These are phyloP conservation scores for Rachicladosporium sp. DNA, from an alignment of 2,329 filamentous ascomycete species.

Conservation along the genomic window DNA sequence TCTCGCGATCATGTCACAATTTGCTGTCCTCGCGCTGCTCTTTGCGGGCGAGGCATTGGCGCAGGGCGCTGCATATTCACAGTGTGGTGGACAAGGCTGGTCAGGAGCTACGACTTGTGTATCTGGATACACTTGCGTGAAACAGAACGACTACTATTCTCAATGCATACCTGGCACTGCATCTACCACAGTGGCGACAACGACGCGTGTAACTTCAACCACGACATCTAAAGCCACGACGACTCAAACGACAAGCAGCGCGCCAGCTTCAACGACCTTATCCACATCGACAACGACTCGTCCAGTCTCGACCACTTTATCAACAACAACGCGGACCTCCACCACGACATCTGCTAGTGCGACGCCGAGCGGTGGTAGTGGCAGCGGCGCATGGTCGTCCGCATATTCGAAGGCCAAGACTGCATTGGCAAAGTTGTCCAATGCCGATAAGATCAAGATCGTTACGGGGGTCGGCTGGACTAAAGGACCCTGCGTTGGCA, in stretches of 20 bases:
- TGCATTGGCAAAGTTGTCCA: constrained; percentile 23
- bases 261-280: background rate
- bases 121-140: constrained; percentile 21
- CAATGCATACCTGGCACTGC: constrained; percentile 18
- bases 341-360: background rate
- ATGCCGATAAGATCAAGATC: constrained; percentile 26
- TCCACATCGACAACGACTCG: background rate
- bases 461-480: constrained; percentile 20
- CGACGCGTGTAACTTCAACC: background rate
- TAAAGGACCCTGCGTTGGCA: constrained; percentile 40
- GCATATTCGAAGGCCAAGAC: constrained; percentile 27
- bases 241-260: background rate
- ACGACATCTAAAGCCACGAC: background rate
- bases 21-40: background rate
- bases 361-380: background rate
- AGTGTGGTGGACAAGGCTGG: constrained; percentile 28
- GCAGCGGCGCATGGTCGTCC: constrained; percentile 18
- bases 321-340: background rate
- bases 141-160: constrained; percentile 23
- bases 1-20: too few relatives aligned
- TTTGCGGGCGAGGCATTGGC: constrained; percentile 1
- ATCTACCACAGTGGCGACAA: constrained; percentile 1
- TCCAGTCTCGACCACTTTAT: background rate
- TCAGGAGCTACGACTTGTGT: constrained; percentile 25
- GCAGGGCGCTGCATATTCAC: constrained; percentile 17